phyloP scores from a whole-genome alignment of 306 rosid genomes.

The Quercus glauca region DNA sequence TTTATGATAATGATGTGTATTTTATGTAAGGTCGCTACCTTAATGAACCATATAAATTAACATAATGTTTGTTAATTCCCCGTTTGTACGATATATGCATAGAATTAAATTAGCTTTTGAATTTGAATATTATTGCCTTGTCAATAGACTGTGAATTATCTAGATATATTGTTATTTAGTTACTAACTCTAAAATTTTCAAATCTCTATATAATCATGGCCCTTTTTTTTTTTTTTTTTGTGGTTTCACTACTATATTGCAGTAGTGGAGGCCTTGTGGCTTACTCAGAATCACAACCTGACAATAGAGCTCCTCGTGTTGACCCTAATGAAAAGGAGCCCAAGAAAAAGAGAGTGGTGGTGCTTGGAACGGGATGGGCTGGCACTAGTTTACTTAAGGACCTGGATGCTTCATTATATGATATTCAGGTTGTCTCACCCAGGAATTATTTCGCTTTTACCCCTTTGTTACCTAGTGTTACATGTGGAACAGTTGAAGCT shows the following conservation, averaged over 20 bases:
- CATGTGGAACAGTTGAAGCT: slow-evolving; percentile 97
- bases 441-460: slow-evolving; percentile 93
- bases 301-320: slow-evolving; percentile 27
- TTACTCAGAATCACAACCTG: slow-evolving; percentile 68
- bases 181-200: too few relatives aligned
- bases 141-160: too few relatives aligned
- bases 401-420: slow-evolving; percentile 74
- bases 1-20: too few relatives aligned
- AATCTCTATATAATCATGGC: too few relatives aligned
- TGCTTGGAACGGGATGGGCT: slow-evolving; percentile 99
- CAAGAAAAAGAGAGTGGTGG: slow-evolving; percentile 71
- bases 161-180: too few relatives aligned
- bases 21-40: too few relatives aligned
- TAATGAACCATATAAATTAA: too few relatives aligned
- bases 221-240: not conserved
- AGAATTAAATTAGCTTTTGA: too few relatives aligned
- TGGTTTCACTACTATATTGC: slow-evolving; percentile 24
- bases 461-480: slow-evolving; percentile 90
- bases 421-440: slow-evolving; percentile 85
- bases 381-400: slow-evolving; percentile 89
- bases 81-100: too few relatives aligned
- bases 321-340: slow-evolving; percentile 23
- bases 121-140: too few relatives aligned
- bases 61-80: too few relatives aligned
- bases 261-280: slow-evolving; percentile 88